These are phyloP conservation scores for Clonostachys sp. DNA, from an alignment of 2,329 filamentous ascomycete genomes.

Conservation along the genomic window DNA sequence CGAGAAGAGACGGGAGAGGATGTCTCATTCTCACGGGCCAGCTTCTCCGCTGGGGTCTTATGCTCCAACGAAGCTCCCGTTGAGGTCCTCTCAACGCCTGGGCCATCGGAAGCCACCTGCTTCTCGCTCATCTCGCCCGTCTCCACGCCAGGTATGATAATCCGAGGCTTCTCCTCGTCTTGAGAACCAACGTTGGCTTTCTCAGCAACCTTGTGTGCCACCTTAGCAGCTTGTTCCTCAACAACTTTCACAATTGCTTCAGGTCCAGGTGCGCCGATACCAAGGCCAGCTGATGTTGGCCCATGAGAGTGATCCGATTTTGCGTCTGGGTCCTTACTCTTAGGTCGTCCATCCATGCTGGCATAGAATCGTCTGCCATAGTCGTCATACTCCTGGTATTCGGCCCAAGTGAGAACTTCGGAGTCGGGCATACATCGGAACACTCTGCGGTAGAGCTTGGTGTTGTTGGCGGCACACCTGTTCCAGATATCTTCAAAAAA, in stretches of 20 bases:
- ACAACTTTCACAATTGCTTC: constrained; percentile 27
- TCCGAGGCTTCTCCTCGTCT: constrained; percentile 21
- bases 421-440: constrained; percentile 97
- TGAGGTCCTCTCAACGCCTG: constrained; percentile 1
- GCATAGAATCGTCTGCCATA: constrained; percentile 77
- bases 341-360: constrained; percentile 51
- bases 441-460: constrained; percentile 85
- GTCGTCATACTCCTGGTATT: constrained; percentile 79
- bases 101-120: constrained; percentile 12
- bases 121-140: constrained; percentile 32
- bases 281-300: constrained; percentile 27
- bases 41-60: not conserved
- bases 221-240: constrained; percentile 24
- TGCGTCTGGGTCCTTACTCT: constrained; percentile 40
- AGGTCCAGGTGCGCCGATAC: constrained; percentile 35
- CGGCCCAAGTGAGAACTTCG: constrained; percentile 87
- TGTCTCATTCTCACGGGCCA: constrained; percentile 18
- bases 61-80: not conserved
- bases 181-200: constrained; percentile 12
- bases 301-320: constrained; percentile 25
- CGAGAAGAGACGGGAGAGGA: constrained; percentile 34
- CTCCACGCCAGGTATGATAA: constrained; percentile 19
- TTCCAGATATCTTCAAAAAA: constrained; percentile 92
- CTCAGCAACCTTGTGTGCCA: constrained; percentile 17
- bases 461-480: constrained; percentile 86